These are phyloP conservation scores for Porcisia deanei DNA, from an alignment of 208 protist genomes.

Conservation along the genomic window DNA sequence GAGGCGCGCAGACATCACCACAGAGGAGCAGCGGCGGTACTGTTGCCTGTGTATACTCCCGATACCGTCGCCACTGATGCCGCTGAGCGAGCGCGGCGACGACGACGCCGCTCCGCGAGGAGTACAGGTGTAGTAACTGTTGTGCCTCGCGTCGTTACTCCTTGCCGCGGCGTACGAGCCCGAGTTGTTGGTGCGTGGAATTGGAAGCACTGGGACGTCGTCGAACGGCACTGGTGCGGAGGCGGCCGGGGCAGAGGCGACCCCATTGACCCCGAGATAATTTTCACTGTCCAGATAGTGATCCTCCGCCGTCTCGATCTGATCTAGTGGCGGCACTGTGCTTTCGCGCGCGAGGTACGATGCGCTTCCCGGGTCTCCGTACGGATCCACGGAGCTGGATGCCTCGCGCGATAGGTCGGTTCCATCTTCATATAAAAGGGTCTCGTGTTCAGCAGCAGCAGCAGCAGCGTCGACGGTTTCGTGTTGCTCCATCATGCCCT, in stretches of 20 bases:
- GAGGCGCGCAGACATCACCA: slow-evolving; percentile 43
- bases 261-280: slow-evolving; percentile 12
- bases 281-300: not conserved
- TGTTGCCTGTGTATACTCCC: slow-evolving; percentile 16
- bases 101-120: slow-evolving; percentile 11
- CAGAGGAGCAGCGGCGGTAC: slow-evolving; percentile 38
- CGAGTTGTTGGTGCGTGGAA: slow-evolving; percentile 11
- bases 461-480: not conserved
- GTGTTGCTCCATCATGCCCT: slow-evolving; percentile 2
- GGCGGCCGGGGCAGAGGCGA: slow-evolving; percentile 6
- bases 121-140: slow-evolving; percentile 4
- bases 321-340: slow-evolving; percentile 16
- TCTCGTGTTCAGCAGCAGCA: not conserved
- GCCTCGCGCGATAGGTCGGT: not conserved
- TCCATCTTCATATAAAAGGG: not conserved
- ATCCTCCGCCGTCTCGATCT: not conserved
- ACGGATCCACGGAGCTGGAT: not conserved
- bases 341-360: slow-evolving; percentile 10
- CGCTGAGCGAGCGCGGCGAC: slow-evolving; percentile 26
- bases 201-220: not conserved
- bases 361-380: not conserved
- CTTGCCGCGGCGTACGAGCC: not conserved
- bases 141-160: not conserved
- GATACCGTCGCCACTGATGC: slow-evolving; percentile 14
- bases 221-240: not conserved